These are phyloP conservation scores for Pythium phragmitis DNA, from an alignment of 352 stramenopile genomes.

Conservation along the genomic window DNA sequence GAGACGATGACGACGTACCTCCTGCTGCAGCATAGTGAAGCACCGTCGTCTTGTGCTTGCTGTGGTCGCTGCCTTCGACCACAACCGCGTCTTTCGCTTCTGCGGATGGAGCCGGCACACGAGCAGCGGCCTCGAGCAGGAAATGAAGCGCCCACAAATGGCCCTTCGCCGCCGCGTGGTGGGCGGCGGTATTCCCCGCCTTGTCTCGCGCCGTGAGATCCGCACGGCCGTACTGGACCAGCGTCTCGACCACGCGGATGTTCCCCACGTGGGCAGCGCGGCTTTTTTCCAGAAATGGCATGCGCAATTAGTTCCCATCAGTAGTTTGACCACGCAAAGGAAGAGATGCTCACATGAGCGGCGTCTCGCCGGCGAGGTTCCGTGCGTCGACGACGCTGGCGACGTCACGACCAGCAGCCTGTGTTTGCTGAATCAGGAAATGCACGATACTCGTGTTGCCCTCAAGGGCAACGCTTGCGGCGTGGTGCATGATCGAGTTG, in stretches of 20 bases:
- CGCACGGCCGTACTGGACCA: constrained; percentile 51
- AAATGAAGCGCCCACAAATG: constrained; percentile 79
- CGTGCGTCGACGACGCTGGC: constrained; percentile 45
- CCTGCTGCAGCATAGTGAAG: constrained; percentile 59
- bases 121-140: constrained; percentile 50
- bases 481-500: constrained; percentile 69
- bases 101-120: constrained; percentile 1
- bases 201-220: constrained; percentile 52
- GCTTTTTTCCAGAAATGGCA: constrained; percentile 24
- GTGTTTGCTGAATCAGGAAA: constrained; percentile 79
- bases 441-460: constrained; percentile 62
- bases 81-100: constrained; percentile 13
- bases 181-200: constrained; percentile 61
- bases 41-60: constrained; percentile 34
- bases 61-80: constrained; percentile 24
- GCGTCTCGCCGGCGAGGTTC: constrained; percentile 66
- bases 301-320: background rate
- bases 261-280: constrained; percentile 72
- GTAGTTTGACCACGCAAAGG: constrained; percentile 12
- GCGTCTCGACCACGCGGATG: constrained; percentile 52
- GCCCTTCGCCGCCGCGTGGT: constrained; percentile 68
- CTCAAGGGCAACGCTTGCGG: constrained; percentile 36
- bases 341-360: constrained; percentile 55
- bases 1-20: constrained; percentile 15
- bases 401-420: constrained; percentile 27